Percentiles rank a stretch among this genome's conserved stretches.
phyloP scores from a whole-genome alignment of 2,329 filamentous ascomycete species.

The Aspergillus terreus region DNA sequence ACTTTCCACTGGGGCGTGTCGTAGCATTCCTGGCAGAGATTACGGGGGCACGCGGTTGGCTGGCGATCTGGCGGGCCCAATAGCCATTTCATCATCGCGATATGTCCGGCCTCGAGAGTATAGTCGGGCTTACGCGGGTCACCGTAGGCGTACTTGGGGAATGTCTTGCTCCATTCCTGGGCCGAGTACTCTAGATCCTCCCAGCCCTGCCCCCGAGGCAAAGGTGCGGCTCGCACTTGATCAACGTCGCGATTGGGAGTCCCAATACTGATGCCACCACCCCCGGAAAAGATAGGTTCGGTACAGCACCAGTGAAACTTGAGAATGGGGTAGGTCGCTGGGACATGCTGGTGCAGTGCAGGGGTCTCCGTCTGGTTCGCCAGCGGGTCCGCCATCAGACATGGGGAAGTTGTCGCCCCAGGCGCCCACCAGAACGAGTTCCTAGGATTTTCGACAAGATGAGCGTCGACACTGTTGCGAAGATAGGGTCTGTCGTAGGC shows the following conservation, averaged over 20 bases:
- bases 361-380: constrained; percentile 26
- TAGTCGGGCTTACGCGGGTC: constrained; percentile 38
- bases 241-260: constrained; percentile 53
- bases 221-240: constrained; percentile 53
- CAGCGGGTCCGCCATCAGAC: constrained; percentile 54
- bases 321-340: constrained; percentile 44
- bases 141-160: constrained; percentile 38
- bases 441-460: constrained; percentile 12
- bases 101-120: constrained; percentile 36
- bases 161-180: constrained; percentile 39
- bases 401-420: constrained; percentile 52
- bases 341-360: constrained; percentile 32
- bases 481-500: constrained; percentile 54
- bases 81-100: constrained; percentile 45
- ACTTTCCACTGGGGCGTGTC: constrained; percentile 58
- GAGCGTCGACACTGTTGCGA: constrained; percentile 18
- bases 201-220: constrained; percentile 53
- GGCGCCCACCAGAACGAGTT: constrained; percentile 58
- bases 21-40: constrained; percentile 56
- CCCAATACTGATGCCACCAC: constrained; percentile 56
- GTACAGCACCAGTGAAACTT: constrained; percentile 60
- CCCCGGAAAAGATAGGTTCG: constrained; percentile 57
- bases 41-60: constrained; percentile 51
- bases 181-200: constrained; percentile 53
- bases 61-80: constrained; percentile 45